phyloP scores from a whole-genome alignment of 257 asterid genomes.

The Mentha longifolia region DNA sequence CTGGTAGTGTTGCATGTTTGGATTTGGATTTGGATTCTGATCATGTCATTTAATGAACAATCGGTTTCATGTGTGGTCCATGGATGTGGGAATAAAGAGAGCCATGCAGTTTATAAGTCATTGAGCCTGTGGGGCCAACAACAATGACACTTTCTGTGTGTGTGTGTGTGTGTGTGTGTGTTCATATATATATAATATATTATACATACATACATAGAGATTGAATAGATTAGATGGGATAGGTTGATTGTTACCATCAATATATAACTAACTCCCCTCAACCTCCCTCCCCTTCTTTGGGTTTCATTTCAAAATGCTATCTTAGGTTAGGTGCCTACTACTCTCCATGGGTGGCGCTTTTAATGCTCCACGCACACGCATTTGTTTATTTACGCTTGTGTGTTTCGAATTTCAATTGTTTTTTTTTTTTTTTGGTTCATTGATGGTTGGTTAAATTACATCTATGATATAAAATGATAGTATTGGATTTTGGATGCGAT shows the following conservation, averaged over 20 bases:
- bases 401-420: too few relatives aligned
- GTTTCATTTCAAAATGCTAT: constrained; percentile 21
- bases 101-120: constrained; percentile 54
- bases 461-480: too few relatives aligned
- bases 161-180: constrained; percentile 24
- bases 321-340: constrained; percentile 45
- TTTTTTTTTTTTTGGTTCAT: too few relatives aligned
- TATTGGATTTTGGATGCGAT: too few relatives aligned
- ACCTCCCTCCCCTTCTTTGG: background rate
- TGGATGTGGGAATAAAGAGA: constrained; percentile 48
- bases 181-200: constrained; percentile 13
- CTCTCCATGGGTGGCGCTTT: constrained; percentile 32
- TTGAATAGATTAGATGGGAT: constrained; percentile 5
- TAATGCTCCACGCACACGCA: constrained; percentile 33
- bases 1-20: background rate
- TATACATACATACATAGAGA: background rate
- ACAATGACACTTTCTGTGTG: constrained; percentile 46
- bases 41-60: constrained; percentile 24
- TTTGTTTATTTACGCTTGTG: too few relatives aligned
- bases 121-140: constrained; percentile 45
- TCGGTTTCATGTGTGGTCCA: constrained; percentile 51
- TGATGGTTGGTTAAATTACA: too few relatives aligned
- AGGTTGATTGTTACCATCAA: constrained; percentile 41
- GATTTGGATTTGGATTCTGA: background rate
- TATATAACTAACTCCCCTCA: constrained; percentile 35